Evolutionary conservation across 192 early-diverging fungal species (phyloP).

Genomic region (Spizellomyces sp.): DNA sequence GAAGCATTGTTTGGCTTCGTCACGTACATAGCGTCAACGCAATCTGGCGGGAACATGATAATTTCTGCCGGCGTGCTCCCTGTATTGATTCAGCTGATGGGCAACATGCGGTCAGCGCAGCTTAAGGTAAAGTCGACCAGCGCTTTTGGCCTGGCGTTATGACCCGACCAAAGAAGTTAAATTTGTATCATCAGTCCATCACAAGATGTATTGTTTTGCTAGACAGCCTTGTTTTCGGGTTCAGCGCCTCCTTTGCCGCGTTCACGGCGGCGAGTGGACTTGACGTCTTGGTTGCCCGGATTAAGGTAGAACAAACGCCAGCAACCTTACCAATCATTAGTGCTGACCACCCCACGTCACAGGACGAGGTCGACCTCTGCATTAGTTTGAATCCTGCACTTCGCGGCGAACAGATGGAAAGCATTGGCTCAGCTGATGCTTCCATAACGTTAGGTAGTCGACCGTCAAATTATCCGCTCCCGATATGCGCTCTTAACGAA

Average conservation of each 20-base stretch:
- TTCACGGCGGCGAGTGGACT: constrained; percentile 87
- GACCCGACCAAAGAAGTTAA: neutral
- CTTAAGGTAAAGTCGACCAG: constrained; percentile 51
- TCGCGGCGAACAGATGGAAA: constrained; percentile 2
- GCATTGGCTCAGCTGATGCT: too few species aligned
- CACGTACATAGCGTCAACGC: constrained; percentile 74
- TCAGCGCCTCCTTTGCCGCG: constrained; percentile 69
- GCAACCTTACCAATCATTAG: too few species aligned
- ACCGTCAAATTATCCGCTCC: too few species aligned
- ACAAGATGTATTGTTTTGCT: constrained; percentile 74
- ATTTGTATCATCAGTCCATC: constrained; percentile 22
- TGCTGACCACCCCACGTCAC: neutral
- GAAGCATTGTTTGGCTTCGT: constrained; percentile 84
- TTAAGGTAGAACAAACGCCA: constrained; percentile 48
- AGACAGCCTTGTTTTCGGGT: constrained; percentile 81
- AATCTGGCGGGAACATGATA: constrained; percentile 85
- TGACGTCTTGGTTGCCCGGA: constrained; percentile 73
- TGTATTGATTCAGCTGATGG: constrained; percentile 71
- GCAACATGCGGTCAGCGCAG: constrained; percentile 61
- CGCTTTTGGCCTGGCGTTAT: neutral
- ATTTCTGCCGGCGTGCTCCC: constrained; percentile 90
- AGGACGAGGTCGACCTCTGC: constrained; percentile 61
- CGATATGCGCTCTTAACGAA: too few species aligned
- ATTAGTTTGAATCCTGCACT: constrained; percentile 18
- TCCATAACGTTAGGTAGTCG: too few species aligned